phyloP scores from a whole-genome alignment of 352 stramenopile genomes.

The Globisporangium nagaii region DNA sequence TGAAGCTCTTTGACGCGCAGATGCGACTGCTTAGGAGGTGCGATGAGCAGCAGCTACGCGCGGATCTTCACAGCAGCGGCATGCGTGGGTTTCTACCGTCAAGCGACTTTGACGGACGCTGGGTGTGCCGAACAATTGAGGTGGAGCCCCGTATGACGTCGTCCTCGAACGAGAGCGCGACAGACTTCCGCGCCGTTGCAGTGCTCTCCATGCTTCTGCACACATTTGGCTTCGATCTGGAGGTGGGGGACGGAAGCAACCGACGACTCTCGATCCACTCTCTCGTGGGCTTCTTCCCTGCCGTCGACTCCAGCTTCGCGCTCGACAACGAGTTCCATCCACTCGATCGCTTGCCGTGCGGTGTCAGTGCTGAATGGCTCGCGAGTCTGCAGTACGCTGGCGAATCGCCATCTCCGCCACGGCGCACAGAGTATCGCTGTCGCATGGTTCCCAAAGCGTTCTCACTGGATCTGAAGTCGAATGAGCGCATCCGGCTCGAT shows the following conservation, averaged over 20 bases:
- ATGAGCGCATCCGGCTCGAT: background rate
- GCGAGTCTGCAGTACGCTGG: background rate
- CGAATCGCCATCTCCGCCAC: background rate
- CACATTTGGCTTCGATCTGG: slow-evolving; percentile 5
- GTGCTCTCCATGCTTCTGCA: background rate
- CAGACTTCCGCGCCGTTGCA: background rate
- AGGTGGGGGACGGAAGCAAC: background rate
- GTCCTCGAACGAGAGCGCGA: background rate
- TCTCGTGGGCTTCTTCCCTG: slow-evolving; percentile 8
- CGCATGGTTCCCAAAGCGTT: background rate
- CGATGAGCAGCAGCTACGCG: background rate
- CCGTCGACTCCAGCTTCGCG: background rate
- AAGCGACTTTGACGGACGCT: slow-evolving; percentile 5
- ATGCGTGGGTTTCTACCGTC: background rate
- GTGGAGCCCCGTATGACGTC: background rate
- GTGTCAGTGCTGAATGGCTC: slow-evolving; percentile 2
- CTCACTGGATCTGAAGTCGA: background rate
- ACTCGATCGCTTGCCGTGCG: background rate
- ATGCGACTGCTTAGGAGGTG: background rate
- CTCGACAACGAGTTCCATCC: slow-evolving; percentile 4
- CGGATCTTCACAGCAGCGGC: no score
- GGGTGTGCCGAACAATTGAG: slow-evolving; percentile 12
- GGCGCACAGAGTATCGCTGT: slow-evolving; percentile 7
- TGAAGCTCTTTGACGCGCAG: slow-evolving; percentile 1
- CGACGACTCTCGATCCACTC: background rate